Conservation (phyloP, 2,329 filamentous ascomycete species). For the Xylogone sp. region DNA sequence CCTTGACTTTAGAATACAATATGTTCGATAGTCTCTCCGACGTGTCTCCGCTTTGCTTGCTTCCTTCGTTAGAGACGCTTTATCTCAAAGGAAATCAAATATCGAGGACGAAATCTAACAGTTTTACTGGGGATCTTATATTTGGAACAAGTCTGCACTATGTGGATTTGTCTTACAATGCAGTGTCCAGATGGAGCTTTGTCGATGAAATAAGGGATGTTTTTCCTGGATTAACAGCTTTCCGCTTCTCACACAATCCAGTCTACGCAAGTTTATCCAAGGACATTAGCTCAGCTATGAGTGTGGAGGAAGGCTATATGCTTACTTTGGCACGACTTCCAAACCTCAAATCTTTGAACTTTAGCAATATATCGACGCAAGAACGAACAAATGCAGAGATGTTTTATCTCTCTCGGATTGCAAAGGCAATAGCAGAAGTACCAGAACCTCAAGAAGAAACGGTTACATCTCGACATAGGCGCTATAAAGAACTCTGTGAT, state of each 20-base stretch:
- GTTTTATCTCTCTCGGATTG: slow-evolving; percentile 87
- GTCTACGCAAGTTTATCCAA: slow-evolving; percentile 53
- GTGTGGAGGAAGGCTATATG: slow-evolving; percentile 82
- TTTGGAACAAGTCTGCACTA: slow-evolving; percentile 36
- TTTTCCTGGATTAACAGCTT: slow-evolving; percentile 69
- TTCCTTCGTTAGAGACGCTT: slow-evolving; percentile 52
- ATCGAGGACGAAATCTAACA: slow-evolving; percentile 45
- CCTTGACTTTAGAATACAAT: slow-evolving; percentile 71
- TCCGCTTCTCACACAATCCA: slow-evolving; percentile 84
- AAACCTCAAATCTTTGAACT: slow-evolving; percentile 67
- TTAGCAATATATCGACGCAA: slow-evolving; percentile 63
- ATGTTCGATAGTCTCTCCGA: slow-evolving; percentile 57
- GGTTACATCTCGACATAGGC: slow-evolving; percentile 62
- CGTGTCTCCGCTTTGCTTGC: slow-evolving; percentile 47
- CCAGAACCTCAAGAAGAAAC: slow-evolving; percentile 47
- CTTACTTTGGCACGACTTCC: slow-evolving; percentile 74
- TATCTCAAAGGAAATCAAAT: slow-evolving; percentile 80
- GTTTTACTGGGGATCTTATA: not conserved
- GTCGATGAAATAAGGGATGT: slow-evolving; percentile 62
- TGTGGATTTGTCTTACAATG: slow-evolving; percentile 72
- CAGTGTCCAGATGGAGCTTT: slow-evolving; percentile 66
- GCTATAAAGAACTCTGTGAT: slow-evolving; percentile 70
- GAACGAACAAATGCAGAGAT: slow-evolving; percentile 87
- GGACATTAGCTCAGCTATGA: slow-evolving; percentile 39
- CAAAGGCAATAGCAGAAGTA: slow-evolving; percentile 64